Percentiles rank a stretch among this genome's conserved stretches.
These are phyloP conservation scores for Salix koriyanagi DNA, from an alignment of 345 rosid species.

Conservation along the genomic window DNA sequence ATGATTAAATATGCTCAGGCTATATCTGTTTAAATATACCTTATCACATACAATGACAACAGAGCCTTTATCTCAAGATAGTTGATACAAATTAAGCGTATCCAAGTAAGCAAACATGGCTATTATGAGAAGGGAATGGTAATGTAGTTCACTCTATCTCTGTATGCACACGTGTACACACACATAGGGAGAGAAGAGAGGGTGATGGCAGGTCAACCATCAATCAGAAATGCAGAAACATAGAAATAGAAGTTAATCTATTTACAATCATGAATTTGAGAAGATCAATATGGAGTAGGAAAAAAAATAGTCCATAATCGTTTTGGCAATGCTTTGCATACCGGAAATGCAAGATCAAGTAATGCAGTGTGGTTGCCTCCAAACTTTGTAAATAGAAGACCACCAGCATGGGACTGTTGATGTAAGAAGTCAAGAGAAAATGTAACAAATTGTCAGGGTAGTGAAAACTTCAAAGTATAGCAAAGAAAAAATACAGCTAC, in stretches of 20 bases:
- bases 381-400: slow-evolving; percentile 88
- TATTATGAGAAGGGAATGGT: background rate
- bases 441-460: background rate
- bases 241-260: no score
- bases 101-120: background rate
- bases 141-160: background rate
- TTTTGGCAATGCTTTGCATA: slow-evolving; percentile 23
- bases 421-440: background rate
- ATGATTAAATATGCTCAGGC: background rate
- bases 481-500: background rate
- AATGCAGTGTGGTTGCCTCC: slow-evolving; percentile 90
- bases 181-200: background rate
- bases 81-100: background rate
- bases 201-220: background rate
- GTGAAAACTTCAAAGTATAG: background rate
- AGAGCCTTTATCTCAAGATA: background rate
- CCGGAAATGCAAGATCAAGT: slow-evolving; percentile 91
- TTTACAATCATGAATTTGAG: background rate
- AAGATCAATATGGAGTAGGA: background rate
- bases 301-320: background rate
- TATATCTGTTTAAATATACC: background rate
- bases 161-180: background rate
- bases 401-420: slow-evolving; percentile 86
- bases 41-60: background rate
- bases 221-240: background rate